These are phyloP conservation scores for Monilinia polystroma DNA, from an alignment of 2,329 filamentous ascomycete species.

Conservation along the genomic window DNA sequence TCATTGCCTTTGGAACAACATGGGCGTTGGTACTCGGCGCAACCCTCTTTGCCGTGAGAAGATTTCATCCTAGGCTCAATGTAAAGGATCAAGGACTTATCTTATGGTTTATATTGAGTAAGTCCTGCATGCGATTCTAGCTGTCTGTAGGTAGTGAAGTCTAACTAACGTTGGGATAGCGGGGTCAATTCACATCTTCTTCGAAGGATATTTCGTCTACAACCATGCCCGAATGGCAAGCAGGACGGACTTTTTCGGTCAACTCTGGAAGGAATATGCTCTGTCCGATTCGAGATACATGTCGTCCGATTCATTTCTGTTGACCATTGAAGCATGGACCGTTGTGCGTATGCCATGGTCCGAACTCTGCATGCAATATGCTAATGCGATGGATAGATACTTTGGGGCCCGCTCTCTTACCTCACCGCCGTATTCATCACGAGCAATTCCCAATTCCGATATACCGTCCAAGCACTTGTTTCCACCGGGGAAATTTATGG, in stretches of 20 bases:
- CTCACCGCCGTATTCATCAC: conserved; percentile 49
- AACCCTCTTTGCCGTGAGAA: conserved; percentile 25
- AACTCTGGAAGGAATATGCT: conserved; percentile 60
- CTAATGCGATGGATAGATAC: conserved; percentile 42
- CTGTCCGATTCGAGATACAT: conserved; percentile 57
- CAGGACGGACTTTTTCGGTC: conserved; percentile 48
- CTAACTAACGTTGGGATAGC: conserved; percentile 45
- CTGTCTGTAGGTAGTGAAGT: background rate
- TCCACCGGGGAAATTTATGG: conserved; percentile 45
- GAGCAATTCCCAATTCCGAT: conserved; percentile 46
- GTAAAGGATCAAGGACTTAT: conserved; percentile 32
- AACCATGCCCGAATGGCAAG: conserved; percentile 47
- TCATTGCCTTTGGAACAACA: conserved; percentile 31
- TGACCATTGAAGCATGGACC: conserved; percentile 55
- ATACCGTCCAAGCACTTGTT: conserved; percentile 49
- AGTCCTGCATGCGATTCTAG: conserved; percentile 46
- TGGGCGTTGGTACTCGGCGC: conserved; percentile 30
- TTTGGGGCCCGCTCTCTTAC: conserved; percentile 60
- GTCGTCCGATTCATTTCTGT: conserved; percentile 51
- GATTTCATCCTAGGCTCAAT: conserved; percentile 31
- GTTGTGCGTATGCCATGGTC: conserved; percentile 39
- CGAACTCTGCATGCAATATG: background rate
- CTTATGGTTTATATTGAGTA: conserved; percentile 38
- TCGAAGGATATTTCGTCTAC: conserved; percentile 49
- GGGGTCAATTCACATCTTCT: conserved; percentile 39